These are phyloP conservation scores for Phialocephala sp. DNA, from an alignment of 2,329 filamentous ascomycete species.

Conservation along the genomic window DNA sequence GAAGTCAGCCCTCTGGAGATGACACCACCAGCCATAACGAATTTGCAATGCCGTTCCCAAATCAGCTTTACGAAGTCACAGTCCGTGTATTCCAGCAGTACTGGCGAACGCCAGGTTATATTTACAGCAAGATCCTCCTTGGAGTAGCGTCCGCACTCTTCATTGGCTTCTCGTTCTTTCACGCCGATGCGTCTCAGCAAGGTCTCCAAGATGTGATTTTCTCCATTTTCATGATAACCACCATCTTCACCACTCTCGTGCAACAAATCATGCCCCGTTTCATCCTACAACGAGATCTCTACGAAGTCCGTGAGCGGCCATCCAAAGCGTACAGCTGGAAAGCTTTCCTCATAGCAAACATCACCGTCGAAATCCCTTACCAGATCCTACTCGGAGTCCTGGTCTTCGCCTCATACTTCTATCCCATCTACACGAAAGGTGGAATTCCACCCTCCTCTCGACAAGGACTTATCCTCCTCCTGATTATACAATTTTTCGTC, in stretches of 20 bases:
- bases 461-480: slow-evolving; percentile 73
- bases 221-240: slow-evolving; percentile 72
- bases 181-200: slow-evolving; percentile 63
- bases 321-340: slow-evolving; percentile 46
- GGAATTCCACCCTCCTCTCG: slow-evolving; percentile 45
- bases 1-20: slow-evolving; percentile 61
- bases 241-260: slow-evolving; percentile 70
- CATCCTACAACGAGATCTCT: slow-evolving; percentile 70
- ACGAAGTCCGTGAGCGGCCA: slow-evolving; percentile 56
- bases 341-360: slow-evolving; percentile 48
- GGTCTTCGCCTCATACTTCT: slow-evolving; percentile 85
- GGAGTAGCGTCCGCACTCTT: slow-evolving; percentile 58
- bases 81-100: slow-evolving; percentile 76
- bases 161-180: slow-evolving; percentile 72
- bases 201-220: slow-evolving; percentile 77
- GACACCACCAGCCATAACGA: slow-evolving; percentile 59
- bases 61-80: slow-evolving; percentile 70
- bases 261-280: slow-evolving; percentile 75
- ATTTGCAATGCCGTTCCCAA: slow-evolving; percentile 76
- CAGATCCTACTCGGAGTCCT: slow-evolving; percentile 76
- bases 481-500: slow-evolving; percentile 76
- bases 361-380: slow-evolving; percentile 86
- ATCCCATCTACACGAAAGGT: slow-evolving; percentile 71
- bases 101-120: slow-evolving; percentile 78
- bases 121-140: slow-evolving; percentile 72